phyloP scores from a whole-genome alignment of 2,329 filamentous ascomycete genomes.

The Talaromyces sp. region DNA sequence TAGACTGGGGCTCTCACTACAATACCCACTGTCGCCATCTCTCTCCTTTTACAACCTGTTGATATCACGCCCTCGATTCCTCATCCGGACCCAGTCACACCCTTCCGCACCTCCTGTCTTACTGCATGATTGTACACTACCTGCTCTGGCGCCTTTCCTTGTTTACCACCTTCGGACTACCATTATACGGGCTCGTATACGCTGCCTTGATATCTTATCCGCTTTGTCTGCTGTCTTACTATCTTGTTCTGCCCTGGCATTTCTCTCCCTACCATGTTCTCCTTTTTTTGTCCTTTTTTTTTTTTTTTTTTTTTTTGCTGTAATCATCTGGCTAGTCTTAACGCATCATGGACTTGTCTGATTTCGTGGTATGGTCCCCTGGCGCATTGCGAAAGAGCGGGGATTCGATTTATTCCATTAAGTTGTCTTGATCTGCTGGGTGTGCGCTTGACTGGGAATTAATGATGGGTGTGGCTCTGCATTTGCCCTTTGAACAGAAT shows the following conservation, averaged over 20 bases:
- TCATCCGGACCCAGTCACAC: constrained; percentile 10
- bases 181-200: constrained; percentile 24
- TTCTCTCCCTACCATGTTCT: constrained; percentile 22
- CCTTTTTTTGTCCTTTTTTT: constrained; percentile 4
- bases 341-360: constrained; percentile 14
- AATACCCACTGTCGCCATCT: constrained; percentile 21
- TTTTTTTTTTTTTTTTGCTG: constrained; percentile 10
- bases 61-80: constrained; percentile 18
- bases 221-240: constrained; percentile 17
- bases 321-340: constrained; percentile 20
- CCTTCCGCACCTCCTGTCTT: constrained; percentile 25
- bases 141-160: constrained; percentile 29
- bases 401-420: constrained; percentile 35
- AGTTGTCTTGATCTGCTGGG: constrained; percentile 32
- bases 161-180: constrained; percentile 7
- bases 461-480: constrained; percentile 25
- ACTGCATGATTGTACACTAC: constrained; percentile 43
- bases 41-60: constrained; percentile 19
- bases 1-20: constrained; percentile 26
- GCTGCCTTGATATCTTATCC: constrained; percentile 20
- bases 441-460: constrained; percentile 33
- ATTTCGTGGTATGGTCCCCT: constrained; percentile 30
- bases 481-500: constrained; percentile 21
- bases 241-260: constrained; percentile 15
- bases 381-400: constrained; percentile 40